A percentile compares a stretch with the other conserved stretches of the same genome.
Conservation (phyloP, 225 moss, liverwort and hornwort species). For the Polytrichum formosum region DNA sequence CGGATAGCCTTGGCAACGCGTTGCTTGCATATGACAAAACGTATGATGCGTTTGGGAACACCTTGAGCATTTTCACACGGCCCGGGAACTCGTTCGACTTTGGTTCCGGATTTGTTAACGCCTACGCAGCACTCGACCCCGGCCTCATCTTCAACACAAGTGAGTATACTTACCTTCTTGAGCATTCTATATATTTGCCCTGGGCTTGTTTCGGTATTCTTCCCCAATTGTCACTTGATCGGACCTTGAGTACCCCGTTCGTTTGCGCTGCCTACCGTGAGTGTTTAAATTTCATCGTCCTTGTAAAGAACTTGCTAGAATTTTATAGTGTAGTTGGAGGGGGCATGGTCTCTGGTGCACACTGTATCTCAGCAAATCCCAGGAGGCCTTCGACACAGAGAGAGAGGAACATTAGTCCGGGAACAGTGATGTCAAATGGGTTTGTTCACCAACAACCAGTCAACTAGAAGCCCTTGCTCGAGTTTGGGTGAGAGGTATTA, state of each 20-base stretch:
- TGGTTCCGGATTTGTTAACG: constrained; percentile 59
- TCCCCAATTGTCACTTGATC: not conserved
- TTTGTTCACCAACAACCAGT: too few species aligned
- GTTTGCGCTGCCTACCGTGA: not conserved
- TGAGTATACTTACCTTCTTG: constrained; percentile 15
- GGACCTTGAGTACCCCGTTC: not conserved
- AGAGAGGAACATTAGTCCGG: too few species aligned
- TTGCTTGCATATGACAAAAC: constrained; percentile 16
- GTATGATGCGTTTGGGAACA: constrained; percentile 10
- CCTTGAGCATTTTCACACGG: constrained; percentile 2
- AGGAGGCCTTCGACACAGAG: too few species aligned
- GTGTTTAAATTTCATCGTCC: not conserved
- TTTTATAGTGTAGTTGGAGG: too few species aligned
- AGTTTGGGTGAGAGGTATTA: too few species aligned
- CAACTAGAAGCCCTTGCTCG: too few species aligned
- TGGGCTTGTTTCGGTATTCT: not conserved
- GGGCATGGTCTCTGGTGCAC: not conserved
- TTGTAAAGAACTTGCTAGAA: not conserved
- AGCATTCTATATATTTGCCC: not conserved
- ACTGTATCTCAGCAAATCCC: not conserved
- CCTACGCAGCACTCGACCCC: constrained; percentile 45
- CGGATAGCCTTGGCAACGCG: constrained; percentile 33
- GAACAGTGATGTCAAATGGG: too few species aligned
- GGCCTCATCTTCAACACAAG: constrained; percentile 62
- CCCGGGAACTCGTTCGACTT: constrained; percentile 49